Evolutionary conservation across 495 filamentous ascomycete species (phyloP).

Genomic region (Neurospora tetrasperma): DNA sequence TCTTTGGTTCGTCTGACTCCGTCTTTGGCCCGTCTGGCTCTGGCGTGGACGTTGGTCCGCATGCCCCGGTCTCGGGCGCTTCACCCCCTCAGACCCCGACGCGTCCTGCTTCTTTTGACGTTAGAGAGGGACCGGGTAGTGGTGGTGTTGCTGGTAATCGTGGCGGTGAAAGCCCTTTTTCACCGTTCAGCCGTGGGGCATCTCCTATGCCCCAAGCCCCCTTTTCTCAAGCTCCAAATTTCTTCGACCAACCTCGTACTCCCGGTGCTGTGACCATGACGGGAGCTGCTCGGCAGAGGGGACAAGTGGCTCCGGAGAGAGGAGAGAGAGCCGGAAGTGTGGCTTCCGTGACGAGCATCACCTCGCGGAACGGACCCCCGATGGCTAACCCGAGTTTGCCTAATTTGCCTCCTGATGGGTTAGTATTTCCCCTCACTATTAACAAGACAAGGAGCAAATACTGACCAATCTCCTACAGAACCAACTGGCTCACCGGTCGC

Average conservation of each 20-base stretch:
- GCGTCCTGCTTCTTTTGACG: not conserved
- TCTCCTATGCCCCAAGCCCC: not conserved
- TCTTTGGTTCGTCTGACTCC: not conserved
- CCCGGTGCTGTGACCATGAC: not conserved
- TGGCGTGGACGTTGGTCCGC: not conserved
- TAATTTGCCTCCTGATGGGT: not conserved
- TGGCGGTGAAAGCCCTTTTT: not conserved
- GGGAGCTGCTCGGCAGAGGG: not conserved
- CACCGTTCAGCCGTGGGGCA: not conserved
- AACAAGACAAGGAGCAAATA: not conserved
- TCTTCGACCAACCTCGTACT: not conserved
- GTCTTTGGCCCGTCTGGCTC: not conserved
- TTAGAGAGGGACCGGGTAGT: not conserved
- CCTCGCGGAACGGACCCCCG: not conserved
- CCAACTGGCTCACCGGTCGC: constrained; percentile 15
- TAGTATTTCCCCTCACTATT: not conserved
- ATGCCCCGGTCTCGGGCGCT: not conserved
- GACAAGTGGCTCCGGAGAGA: not conserved
- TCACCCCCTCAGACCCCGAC: not conserved
- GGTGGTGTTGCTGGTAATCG: not conserved
- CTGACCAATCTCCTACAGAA: not conserved
- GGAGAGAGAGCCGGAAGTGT: not conserved
- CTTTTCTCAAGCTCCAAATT: not conserved
- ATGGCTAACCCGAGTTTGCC: not conserved
- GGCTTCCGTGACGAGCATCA: not conserved